phyloP scores from a whole-genome alignment of 2,329 filamentous ascomycete genomes.

The Clathrospora elynae region DNA sequence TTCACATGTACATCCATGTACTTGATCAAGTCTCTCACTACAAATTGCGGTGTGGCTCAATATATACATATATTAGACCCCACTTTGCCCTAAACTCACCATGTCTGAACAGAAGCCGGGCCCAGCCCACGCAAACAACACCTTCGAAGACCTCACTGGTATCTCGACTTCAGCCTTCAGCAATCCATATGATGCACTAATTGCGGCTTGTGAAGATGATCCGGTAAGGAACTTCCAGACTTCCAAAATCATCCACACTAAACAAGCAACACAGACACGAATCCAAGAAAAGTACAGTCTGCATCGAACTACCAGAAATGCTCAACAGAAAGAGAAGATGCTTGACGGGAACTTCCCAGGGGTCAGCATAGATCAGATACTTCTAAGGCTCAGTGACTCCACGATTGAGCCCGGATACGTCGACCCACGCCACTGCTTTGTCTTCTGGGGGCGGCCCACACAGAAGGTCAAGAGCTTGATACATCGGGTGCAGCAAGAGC shows the following conservation, averaged over 20 bases:
- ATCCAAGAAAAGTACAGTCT: conserved; percentile 74
- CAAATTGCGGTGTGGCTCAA: not conserved
- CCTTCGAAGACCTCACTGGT: conserved; percentile 50
- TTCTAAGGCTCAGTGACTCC: conserved; percentile 70
- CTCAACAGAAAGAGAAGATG: conserved; percentile 75
- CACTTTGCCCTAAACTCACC: not conserved
- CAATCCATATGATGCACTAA: conserved; percentile 79
- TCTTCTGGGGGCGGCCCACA: conserved; percentile 87
- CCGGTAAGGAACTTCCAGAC: conserved; percentile 58
- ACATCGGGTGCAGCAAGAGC: conserved; percentile 67
- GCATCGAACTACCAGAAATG: conserved; percentile 77
- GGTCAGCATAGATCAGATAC: conserved; percentile 75
- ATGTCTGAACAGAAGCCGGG: conserved; percentile 23
- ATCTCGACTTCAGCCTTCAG: conserved; percentile 51
- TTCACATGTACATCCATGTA: no score
- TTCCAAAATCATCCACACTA: not conserved
- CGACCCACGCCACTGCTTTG: conserved; percentile 80
- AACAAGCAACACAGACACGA: conserved; percentile 54
- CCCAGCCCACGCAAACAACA: conserved; percentile 26
- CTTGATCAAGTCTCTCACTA: no score
- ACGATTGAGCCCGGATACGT: conserved; percentile 69
- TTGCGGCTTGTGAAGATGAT: conserved; percentile 68
- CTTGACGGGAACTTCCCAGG: conserved; percentile 70
- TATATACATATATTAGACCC: not conserved
- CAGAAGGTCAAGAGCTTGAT: conserved; percentile 71